Evolutionary conservation across 169 alveolate species (phyloP).

Genomic region (Eimeria tenella): DNA sequence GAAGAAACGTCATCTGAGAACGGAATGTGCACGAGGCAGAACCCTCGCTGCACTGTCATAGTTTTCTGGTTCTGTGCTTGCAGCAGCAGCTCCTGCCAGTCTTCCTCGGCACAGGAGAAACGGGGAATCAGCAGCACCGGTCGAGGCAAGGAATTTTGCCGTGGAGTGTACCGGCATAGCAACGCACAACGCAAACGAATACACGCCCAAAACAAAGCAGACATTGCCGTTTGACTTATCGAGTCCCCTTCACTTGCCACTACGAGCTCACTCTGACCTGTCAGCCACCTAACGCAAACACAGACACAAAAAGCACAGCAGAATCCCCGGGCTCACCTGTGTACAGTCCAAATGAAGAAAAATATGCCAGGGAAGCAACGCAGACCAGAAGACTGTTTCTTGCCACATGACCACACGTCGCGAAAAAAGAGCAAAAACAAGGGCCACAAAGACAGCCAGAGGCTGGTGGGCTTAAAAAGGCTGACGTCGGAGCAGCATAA

Average conservation of each 20-base stretch:
- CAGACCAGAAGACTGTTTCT: too few relatives aligned
- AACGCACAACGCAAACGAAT: background rate
- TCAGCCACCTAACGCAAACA: conserved; percentile 2
- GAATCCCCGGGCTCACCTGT: background rate
- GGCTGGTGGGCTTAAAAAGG: background rate
- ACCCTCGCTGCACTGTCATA: background rate
- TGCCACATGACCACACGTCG: too few relatives aligned
- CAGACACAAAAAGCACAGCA: background rate
- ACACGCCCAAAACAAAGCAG: background rate
- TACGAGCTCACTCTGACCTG: conserved; percentile 7
- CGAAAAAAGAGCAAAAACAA: too few relatives aligned
- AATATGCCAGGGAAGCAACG: too few relatives aligned
- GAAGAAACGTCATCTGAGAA: conserved; percentile 1
- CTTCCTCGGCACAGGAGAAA: background rate
- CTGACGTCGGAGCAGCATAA: too few relatives aligned
- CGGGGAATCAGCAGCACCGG: conserved; percentile 31
- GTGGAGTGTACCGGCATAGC: conserved; percentile 19
- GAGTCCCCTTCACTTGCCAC: background rate
- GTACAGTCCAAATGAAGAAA: background rate
- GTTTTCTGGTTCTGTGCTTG: background rate
- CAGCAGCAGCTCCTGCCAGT: background rate
- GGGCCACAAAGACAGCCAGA: background rate
- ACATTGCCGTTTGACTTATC: background rate
- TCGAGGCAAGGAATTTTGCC: conserved; percentile 8
- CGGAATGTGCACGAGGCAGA: conserved; percentile 3